Conservation (phyloP, 1,139 yeast genomes). For the Wickerhamomyces sp. region DNA sequence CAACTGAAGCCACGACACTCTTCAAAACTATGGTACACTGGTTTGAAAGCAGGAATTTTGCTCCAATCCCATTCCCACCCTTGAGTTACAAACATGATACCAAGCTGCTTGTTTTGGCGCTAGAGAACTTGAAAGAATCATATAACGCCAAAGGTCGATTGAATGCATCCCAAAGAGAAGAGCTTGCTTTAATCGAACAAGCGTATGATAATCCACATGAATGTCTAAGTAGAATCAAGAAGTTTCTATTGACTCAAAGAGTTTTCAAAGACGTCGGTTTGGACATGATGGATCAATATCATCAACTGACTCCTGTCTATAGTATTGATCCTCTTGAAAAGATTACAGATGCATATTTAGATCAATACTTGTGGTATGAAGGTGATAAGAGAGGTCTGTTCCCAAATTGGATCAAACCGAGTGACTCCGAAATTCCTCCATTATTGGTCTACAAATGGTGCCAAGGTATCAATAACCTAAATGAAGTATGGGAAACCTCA, state of each 20-base stretch:
- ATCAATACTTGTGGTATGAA: conserved; percentile 95
- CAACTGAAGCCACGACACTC: conserved; percentile 83
- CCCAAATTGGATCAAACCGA: conserved; percentile 96
- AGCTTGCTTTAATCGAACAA: conserved; percentile 86
- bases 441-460: conserved; percentile 90
- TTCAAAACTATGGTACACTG: conserved; percentile 88
- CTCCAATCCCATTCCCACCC: conserved; percentile 94
- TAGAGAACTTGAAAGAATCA: conserved; percentile 81
- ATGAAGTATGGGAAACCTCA: conserved; percentile 71
- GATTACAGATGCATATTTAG: conserved; percentile 93
- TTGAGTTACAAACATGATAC: conserved; percentile 90
- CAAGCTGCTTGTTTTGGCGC: conserved; percentile 78
- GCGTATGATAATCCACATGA: conserved; percentile 98
- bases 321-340: conserved; percentile 89
- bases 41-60: conserved; percentile 82
- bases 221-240: conserved; percentile 78
- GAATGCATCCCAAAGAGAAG: conserved; percentile 87
- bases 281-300: conserved; percentile 90
- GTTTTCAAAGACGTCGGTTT: conserved; percentile 86
- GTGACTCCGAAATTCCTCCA: conserved; percentile 92
- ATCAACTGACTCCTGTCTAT: conserved; percentile 80
- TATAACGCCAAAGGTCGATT: conserved; percentile 80
- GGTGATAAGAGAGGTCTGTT: conserved; percentile 83
- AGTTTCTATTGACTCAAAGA: conserved; percentile 78
- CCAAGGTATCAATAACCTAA: conserved; percentile 83